phyloP scores from a whole-genome alignment of 2,329 filamentous ascomycete genomes.

The Fusarium sp. region DNA sequence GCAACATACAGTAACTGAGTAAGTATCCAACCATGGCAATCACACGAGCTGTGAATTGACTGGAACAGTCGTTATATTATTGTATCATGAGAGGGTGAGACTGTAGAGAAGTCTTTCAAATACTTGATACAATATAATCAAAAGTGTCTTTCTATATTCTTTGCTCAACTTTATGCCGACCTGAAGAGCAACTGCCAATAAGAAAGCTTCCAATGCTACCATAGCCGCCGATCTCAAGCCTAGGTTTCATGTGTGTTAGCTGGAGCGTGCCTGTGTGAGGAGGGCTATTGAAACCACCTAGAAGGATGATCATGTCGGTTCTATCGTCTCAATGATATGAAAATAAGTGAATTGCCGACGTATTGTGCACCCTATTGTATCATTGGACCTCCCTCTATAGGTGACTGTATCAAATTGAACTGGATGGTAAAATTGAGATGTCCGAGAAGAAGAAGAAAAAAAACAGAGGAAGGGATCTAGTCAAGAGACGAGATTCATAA shows the following conservation, averaged over 20 bases:
- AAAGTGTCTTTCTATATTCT: no score
- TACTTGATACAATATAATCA: no score
- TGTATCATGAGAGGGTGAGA: no score
- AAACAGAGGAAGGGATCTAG: not conserved
- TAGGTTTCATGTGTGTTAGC: not conserved
- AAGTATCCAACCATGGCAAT: no score
- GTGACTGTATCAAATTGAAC: not conserved
- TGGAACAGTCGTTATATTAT: not conserved
- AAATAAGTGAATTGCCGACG: no score
- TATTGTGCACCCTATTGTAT: not conserved
- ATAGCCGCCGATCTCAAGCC: slow-evolving; percentile 5
- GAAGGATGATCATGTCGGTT: no score
- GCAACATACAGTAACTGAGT: no score
- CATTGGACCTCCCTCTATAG: not conserved
- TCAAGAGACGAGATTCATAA: not conserved
- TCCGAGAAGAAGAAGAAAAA: not conserved
- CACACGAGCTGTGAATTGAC: not conserved
- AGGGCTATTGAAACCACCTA: not conserved
- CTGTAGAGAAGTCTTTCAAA: no score
- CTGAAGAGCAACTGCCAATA: not conserved
- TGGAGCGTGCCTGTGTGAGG: no score
- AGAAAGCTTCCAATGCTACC: not conserved
- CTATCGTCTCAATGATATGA: no score
- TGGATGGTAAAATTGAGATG: not conserved
- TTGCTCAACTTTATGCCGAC: no score